Conservation (phyloP, 2,329 filamentous ascomycete species). For the Metarhizium sp. region DNA sequence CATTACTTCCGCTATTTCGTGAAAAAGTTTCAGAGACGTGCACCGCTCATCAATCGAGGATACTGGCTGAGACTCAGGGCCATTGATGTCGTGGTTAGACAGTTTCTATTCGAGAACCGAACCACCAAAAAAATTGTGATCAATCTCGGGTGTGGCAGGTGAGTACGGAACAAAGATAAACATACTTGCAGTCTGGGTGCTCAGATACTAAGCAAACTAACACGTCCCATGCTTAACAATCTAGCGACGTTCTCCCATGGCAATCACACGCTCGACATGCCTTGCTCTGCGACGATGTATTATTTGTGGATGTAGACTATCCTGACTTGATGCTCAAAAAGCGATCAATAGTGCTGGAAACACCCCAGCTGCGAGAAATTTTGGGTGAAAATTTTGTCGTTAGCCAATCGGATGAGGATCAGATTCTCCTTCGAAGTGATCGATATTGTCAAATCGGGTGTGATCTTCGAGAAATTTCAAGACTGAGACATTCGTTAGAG, state of each 20-base stretch:
- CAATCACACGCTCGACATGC: conserved; percentile 64
- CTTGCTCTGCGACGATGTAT: conserved; percentile 43
- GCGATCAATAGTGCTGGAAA: conserved; percentile 54
- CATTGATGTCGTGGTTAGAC: conserved; percentile 62
- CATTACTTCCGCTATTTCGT: conserved; percentile 88
- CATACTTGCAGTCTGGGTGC: background rate
- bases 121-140: conserved; percentile 58
- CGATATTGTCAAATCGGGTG: conserved; percentile 74
- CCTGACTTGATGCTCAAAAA: conserved; percentile 71
- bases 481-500: conserved; percentile 50
- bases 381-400: conserved; percentile 18
- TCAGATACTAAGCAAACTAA: conserved; percentile 1
- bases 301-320: conserved; percentile 82
- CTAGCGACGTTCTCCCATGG: conserved; percentile 78
- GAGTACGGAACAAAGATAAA: conserved; percentile 28
- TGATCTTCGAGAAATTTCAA: conserved; percentile 60
- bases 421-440: conserved; percentile 53
- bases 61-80: conserved; percentile 82
- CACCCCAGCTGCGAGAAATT: conserved; percentile 42
- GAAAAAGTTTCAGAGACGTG: conserved; percentile 68
- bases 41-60: conserved; percentile 84
- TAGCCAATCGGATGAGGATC: conserved; percentile 30
- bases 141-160: conserved; percentile 88
- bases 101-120: conserved; percentile 52
- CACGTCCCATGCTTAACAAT: background rate